Evolutionary conservation across 139 green algal species (phyloP).

Genomic region (Desmodesmus armatus): DNA sequence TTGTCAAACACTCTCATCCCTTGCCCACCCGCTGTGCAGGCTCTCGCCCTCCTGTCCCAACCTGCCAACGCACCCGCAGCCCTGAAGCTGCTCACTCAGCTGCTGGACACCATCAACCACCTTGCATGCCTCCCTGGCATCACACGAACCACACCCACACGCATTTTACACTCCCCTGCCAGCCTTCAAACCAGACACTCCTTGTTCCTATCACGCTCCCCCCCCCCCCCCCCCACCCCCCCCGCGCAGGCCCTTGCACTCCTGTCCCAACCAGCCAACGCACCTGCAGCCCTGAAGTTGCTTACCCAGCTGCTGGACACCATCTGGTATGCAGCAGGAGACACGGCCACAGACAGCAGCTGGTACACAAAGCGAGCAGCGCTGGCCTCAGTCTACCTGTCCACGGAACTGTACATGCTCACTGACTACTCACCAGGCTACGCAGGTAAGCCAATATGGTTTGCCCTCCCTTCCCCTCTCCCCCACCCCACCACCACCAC

Average conservation of each 20-base stretch:
- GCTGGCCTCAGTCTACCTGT: constrained; percentile 68
- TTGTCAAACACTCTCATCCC: too few species aligned
- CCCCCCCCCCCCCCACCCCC: too few species aligned
- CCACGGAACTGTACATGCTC: constrained; percentile 84
- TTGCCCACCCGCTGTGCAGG: too few species aligned
- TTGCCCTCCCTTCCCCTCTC: too few species aligned
- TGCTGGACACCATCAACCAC: constrained; percentile 73
- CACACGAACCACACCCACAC: too few species aligned
- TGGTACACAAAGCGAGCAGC: constrained; percentile 81
- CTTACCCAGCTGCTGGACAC: constrained; percentile 63
- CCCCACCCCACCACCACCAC: too few species aligned
- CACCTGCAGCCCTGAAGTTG: constrained; percentile 51
- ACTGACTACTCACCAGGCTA: constrained; percentile 79
- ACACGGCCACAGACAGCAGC: constrained; percentile 69
- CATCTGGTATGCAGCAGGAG: constrained; percentile 73
- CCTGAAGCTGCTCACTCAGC: constrained; percentile 53
- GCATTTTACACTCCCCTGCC: too few species aligned
- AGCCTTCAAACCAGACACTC: too few species aligned
- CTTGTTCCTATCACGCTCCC: too few species aligned
- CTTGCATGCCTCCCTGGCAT: too few species aligned
- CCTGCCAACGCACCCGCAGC: constrained; percentile 57
- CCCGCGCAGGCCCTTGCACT: constrained; percentile 76
- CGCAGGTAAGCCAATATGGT: too few species aligned
- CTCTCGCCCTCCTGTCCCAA: constrained; percentile 63
- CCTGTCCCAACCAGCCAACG: constrained; percentile 59